These are phyloP conservation scores for Akanthomyces lecanii DNA, from an alignment of 2,329 filamentous ascomycete species.

Conservation along the genomic window DNA sequence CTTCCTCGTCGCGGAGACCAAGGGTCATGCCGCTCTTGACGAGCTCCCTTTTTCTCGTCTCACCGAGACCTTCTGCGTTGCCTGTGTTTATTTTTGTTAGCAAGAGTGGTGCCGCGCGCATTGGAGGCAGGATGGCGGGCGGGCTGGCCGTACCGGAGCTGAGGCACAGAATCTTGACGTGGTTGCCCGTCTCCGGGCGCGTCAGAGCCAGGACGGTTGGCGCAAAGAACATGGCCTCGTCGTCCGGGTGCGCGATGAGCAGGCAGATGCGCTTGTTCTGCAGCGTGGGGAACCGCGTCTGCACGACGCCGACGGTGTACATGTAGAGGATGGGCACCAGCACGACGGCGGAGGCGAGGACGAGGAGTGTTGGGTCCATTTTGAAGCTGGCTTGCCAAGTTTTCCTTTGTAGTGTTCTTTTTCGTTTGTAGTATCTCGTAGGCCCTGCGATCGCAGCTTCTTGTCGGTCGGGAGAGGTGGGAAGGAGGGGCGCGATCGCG, in stretches of 20 bases:
- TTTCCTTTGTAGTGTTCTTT: background rate
- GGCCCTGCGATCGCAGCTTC: background rate
- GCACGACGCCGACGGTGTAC: constrained; percentile 44
- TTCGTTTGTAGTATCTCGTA: background rate
- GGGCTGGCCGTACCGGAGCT: constrained; percentile 60
- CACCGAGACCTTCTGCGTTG: constrained; percentile 81
- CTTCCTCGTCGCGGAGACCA: constrained; percentile 68
- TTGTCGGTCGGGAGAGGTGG: background rate
- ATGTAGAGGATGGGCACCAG: constrained; percentile 50
- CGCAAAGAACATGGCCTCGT: constrained; percentile 99
- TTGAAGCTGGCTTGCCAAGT: background rate
- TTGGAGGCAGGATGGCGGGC: too few relatives aligned
- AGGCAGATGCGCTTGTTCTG: constrained; percentile 83
- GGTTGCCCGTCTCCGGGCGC: constrained; percentile 73
- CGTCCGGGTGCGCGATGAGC: constrained; percentile 94
- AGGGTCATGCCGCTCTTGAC: constrained; percentile 73
- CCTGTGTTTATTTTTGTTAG: constrained; percentile 42
- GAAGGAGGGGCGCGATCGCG: background rate
- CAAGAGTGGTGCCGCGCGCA: too few relatives aligned
- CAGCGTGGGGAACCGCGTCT: constrained; percentile 59
- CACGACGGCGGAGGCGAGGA: constrained; percentile 32
- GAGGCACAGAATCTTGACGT: constrained; percentile 89
- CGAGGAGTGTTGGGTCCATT: constrained; percentile 20
- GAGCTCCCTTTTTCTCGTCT: constrained; percentile 77
- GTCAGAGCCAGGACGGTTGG: constrained; percentile 84